Conservation (phyloP, 768 basidiomycete genomes). For the Podaxis carcinomalis region DNA sequence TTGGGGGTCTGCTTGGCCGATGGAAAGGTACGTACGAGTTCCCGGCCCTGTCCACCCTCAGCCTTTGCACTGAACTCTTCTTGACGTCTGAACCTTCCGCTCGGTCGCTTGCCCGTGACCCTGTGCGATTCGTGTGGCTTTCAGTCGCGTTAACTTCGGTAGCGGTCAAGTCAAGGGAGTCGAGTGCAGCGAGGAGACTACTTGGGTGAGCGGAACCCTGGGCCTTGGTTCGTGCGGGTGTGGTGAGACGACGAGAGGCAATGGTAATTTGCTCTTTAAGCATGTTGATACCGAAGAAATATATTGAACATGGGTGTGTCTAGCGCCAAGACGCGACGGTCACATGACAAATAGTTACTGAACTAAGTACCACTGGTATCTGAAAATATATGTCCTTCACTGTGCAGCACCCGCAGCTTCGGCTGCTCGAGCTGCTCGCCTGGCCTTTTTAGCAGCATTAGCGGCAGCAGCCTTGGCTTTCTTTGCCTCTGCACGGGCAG, state of each 20-base stretch:
- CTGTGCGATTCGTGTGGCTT: not conserved
- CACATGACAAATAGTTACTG: not conserved
- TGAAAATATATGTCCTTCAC: not conserved
- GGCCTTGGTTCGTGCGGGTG: not conserved
- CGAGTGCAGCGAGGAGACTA: not conserved
- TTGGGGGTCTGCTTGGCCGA: not conserved
- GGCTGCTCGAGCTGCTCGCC: slow-evolving; percentile 55
- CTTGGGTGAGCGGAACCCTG: not conserved
- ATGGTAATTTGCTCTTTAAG: not conserved
- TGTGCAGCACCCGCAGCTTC: slow-evolving; percentile 25
- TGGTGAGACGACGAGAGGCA: not conserved
- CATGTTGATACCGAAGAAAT: not conserved
- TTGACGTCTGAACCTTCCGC: not conserved
- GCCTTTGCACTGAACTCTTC: not conserved
- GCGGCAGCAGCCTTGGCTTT: slow-evolving; percentile 83
- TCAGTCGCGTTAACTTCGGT: not conserved
- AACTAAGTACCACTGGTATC: too few relatives aligned
- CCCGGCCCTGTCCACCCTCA: not conserved
- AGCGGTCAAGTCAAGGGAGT: not conserved
- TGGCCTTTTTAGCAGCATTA: slow-evolving; percentile 88
- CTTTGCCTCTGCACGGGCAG: slow-evolving; percentile 70
- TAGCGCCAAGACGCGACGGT: not conserved
- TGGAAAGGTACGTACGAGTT: not conserved
- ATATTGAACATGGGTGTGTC: too few relatives aligned
- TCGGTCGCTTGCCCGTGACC: not conserved